Conservation (phyloP, 371 early-diverging fungal genomes). For the Rhizopus delemar region DNA sequence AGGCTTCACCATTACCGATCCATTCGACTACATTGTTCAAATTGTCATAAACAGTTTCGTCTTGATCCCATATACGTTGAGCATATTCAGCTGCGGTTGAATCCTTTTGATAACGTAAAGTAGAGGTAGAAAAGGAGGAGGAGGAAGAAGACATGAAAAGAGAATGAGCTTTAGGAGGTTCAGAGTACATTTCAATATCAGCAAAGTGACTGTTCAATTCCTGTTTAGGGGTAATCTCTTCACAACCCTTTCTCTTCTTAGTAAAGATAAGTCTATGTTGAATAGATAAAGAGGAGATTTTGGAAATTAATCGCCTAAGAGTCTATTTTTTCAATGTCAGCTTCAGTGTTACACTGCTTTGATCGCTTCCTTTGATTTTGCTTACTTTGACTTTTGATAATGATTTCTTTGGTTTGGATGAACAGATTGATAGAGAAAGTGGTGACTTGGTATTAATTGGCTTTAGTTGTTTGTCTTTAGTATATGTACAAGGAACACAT, state of each 20-base stretch:
- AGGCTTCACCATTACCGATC: constrained; percentile 48
- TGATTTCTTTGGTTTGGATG: background rate
- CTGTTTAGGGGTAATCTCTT: constrained; percentile 2
- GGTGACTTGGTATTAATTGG: too few species aligned
- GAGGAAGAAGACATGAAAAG: constrained; percentile 15
- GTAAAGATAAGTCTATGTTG: background rate
- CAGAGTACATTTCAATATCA: constrained; percentile 5
- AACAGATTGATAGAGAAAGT: too few species aligned
- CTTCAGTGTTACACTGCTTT: background rate
- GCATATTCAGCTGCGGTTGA: constrained; percentile 26
- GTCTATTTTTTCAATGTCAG: constrained; percentile 1
- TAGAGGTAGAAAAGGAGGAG: background rate
- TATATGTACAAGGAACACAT: background rate
- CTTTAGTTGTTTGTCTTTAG: background rate
- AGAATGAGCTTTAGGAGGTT: constrained; percentile 6
- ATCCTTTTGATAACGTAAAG: background rate
- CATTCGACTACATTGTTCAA: constrained; percentile 42
- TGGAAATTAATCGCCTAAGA: background rate
- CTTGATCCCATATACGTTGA: constrained; percentile 46
- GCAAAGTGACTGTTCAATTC: background rate
- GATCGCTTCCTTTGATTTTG: background rate
- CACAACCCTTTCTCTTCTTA: background rate
- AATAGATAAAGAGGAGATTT: constrained; percentile 1
- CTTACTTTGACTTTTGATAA: background rate
- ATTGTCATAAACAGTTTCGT: constrained; percentile 35